phyloP scores from a whole-genome alignment of 1,284 basidiomycete genomes.

The Flammula alnicola region DNA sequence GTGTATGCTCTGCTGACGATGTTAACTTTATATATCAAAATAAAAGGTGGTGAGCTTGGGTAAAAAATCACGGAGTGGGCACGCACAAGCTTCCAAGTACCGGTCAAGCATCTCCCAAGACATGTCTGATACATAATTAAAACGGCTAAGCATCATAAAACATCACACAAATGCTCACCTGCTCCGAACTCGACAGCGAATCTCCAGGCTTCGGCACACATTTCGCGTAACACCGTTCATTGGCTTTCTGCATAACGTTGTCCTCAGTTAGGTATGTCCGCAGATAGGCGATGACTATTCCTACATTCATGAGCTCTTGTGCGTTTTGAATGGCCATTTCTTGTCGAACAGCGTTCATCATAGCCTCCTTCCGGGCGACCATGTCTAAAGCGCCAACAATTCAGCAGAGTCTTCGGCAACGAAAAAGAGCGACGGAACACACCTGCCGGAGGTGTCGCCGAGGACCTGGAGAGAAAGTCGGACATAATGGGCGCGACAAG shows the following conservation, averaged over 20 bases:
- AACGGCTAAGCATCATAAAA: too few species aligned
- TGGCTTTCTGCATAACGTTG: constrained; percentile 66
- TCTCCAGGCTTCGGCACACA: constrained; percentile 80
- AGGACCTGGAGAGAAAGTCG: constrained; percentile 36
- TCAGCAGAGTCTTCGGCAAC: too few species aligned
- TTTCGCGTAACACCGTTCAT: constrained; percentile 77
- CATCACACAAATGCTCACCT: constrained; percentile 67
- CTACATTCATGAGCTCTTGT: constrained; percentile 81
- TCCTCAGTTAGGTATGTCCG: neutral
- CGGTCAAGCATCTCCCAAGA: constrained; percentile 77
- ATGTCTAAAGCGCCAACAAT: constrained; percentile 46
- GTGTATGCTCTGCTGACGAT: constrained; percentile 74
- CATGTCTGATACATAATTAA: constrained; percentile 57
- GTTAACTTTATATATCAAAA: constrained; percentile 54
- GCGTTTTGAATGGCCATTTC: constrained; percentile 79
- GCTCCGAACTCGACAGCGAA: constrained; percentile 72
- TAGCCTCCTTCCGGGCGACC: constrained; percentile 64
- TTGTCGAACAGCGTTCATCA: constrained; percentile 71
- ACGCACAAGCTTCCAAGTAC: constrained; percentile 85
- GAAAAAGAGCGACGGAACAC: constrained; percentile 4
- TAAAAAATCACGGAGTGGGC: neutral
- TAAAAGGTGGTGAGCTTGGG: constrained; percentile 8
- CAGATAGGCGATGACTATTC: constrained; percentile 24
- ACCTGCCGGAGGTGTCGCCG: constrained; percentile 14
- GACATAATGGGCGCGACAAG: too few species aligned